These are phyloP conservation scores for Hypomontagnella monticulosa DNA, from an alignment of 495 filamentous ascomycete species.

Conservation along the genomic window DNA sequence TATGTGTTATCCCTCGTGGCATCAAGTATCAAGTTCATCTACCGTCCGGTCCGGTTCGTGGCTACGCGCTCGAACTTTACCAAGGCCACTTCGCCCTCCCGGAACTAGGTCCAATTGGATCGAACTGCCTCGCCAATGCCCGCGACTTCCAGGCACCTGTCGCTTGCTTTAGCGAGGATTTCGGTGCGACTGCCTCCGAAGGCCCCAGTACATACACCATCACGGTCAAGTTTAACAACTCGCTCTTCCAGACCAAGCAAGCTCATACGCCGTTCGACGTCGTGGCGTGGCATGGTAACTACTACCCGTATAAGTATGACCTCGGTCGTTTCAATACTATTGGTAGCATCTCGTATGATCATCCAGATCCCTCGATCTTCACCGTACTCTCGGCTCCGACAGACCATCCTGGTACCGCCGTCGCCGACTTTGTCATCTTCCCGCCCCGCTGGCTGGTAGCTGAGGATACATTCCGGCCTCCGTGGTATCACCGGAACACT, in stretches of 20 bases:
- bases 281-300: slow-evolving; percentile 81
- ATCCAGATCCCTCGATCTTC: slow-evolving; percentile 83
- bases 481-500: slow-evolving; percentile 82
- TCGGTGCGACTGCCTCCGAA: slow-evolving; percentile 50
- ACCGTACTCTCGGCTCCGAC: slow-evolving; percentile 78
- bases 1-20: slow-evolving; percentile 86
- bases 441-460: slow-evolving; percentile 82
- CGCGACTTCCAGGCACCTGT: slow-evolving; percentile 89
- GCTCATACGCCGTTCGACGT: slow-evolving; percentile 81
- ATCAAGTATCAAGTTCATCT: slow-evolving; percentile 80
- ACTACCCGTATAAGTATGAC: slow-evolving; percentile 89
- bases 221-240: slow-evolving; percentile 81
- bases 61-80: slow-evolving; percentile 90
- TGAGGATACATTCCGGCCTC: slow-evolving; percentile 82
- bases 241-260: slow-evolving; percentile 77
- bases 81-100: slow-evolving; percentile 85
- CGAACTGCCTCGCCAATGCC: slow-evolving; percentile 85
- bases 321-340: slow-evolving; percentile 82
- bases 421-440: slow-evolving; percentile 87
- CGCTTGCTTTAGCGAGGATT: slow-evolving; percentile 75
- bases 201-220: slow-evolving; percentile 64
- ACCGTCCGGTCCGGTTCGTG: slow-evolving; percentile 69
- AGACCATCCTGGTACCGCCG: slow-evolving; percentile 69
- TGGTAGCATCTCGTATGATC: slow-evolving; percentile 78
- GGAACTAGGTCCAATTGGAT: slow-evolving; percentile 89